Evolutionary conservation across 2,329 filamentous ascomycete genomes (phyloP), one percentile per base, ranked within the genome.

Genomic region (Whalleya microplaca): DNA sequence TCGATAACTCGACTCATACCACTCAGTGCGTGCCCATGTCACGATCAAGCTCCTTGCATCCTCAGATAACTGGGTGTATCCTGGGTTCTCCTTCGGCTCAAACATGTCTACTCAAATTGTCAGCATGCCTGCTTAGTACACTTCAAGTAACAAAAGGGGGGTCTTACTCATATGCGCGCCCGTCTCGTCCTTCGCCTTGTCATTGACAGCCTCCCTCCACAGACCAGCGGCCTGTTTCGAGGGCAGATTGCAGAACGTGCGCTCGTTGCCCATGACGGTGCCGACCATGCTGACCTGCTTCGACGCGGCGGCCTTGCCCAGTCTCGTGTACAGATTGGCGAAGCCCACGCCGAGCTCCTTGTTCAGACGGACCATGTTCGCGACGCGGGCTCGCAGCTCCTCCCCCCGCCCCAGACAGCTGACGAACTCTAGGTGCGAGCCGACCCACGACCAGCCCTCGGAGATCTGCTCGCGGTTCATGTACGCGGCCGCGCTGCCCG

Each of bases 351-450:
- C 81, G 14, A 91, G 81, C 55, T 90, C 85, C 45, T 78, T 72
- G 32, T 86, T 81, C 19, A 93, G 76, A 56, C 81, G 79, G n/a
- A 84, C 80, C 71, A 97, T 80, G 58, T 78, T 82, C n/a, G 80
- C 76, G 9, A 96, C 81, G 29, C 95, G 85, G 68, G 86, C 84
- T 64, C 87, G 86, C 62, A 98, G 78, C 69, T 96, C 92, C 66
- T 93, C 89, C 3, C 86, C 86, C n/a, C 91, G 86, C 46, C 90
- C 89, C 7, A 99, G 82, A 68, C 92, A 96, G 2, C 92, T 92
- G 1, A 98, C 91, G 68, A 98, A 99, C 72, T 95, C 91, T 21
- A 99, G 84, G 74, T 99, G 95, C 37, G 91, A 95, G 16, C 89
- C 86, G 14, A 91, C 91, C 92, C 93, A 98, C 9, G 80, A 80